phyloP scores from a whole-genome alignment of 2,329 filamentous ascomycete species.

The Aspergillus pseudoglaucus region DNA sequence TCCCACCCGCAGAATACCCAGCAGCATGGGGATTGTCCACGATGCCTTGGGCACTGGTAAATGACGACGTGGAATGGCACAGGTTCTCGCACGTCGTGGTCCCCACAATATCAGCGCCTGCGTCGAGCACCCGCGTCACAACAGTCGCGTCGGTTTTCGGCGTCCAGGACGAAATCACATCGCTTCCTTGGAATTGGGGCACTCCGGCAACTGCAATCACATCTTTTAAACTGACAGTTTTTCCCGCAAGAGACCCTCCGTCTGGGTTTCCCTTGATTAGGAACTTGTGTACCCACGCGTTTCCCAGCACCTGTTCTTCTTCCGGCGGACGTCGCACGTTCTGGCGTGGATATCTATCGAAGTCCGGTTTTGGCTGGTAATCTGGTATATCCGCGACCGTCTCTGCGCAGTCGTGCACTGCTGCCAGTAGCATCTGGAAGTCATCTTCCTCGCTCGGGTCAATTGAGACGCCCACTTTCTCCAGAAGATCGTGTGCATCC shows the following conservation, averaged over 20 bases:
- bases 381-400: conserved; percentile 41
- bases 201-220: conserved; percentile 50
- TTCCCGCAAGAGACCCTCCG: conserved; percentile 32
- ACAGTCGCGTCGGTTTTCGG: conserved; percentile 50
- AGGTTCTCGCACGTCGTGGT: conserved; percentile 51
- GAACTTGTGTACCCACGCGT: conserved; percentile 49
- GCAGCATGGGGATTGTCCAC: conserved; percentile 22
- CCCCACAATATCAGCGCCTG: conserved; percentile 46
- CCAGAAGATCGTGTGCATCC: conserved; percentile 33
- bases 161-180: conserved; percentile 46
- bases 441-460: conserved; percentile 35
- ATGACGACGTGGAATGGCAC: conserved; percentile 32
- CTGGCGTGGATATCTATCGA: conserved; percentile 40
- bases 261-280: conserved; percentile 33
- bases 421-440: conserved; percentile 45
- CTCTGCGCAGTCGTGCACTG: conserved; percentile 48
- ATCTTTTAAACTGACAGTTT: conserved; percentile 49
- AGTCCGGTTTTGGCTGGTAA: conserved; percentile 40
- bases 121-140: conserved; percentile 46
- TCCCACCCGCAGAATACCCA: conserved; percentile 25
- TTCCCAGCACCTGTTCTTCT: conserved; percentile 41
- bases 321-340: conserved; percentile 35
- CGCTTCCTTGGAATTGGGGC: conserved; percentile 48
- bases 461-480: conserved; percentile 33
- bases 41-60: conserved; percentile 21